phyloP scores from a whole-genome alignment of 305 asterid species.

The Solanum hybrid region DNA sequence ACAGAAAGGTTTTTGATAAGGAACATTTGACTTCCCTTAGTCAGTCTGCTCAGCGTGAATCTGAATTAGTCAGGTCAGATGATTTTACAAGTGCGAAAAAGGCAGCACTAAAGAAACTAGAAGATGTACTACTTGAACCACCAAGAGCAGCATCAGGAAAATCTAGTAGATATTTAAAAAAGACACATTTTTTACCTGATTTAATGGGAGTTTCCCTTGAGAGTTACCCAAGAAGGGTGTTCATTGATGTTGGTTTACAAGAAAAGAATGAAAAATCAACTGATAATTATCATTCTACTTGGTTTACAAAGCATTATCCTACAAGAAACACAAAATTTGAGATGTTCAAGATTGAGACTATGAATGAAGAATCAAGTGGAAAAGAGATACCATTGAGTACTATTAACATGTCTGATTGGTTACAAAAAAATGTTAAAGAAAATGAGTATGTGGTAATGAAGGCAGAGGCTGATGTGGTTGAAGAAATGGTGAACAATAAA shows the following conservation, averaged over 20 bases:
- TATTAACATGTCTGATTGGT: constrained; percentile 32
- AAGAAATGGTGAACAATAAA: constrained; percentile 40
- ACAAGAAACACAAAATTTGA: constrained; percentile 30
- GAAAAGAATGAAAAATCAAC: background rate
- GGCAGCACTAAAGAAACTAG: constrained; percentile 22
- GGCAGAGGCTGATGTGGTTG: constrained; percentile 55
- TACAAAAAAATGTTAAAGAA: constrained; percentile 24
- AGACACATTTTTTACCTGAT: constrained; percentile 23
- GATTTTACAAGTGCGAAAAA: constrained; percentile 3
- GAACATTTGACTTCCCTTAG: background rate
- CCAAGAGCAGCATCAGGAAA: constrained; percentile 30
- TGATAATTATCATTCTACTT: background rate
- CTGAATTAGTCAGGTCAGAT: background rate
- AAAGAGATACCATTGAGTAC: background rate
- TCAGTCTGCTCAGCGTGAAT: background rate
- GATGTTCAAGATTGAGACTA: constrained; percentile 19
- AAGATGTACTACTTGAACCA: constrained; percentile 30
- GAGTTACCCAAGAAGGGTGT: constrained; percentile 22
- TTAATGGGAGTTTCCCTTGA: constrained; percentile 19
- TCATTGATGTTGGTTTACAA: constrained; percentile 14
- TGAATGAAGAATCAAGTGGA: background rate
- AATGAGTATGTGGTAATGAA: constrained; percentile 66
- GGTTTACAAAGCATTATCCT: constrained; percentile 39
- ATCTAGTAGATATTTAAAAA: constrained; percentile 16
- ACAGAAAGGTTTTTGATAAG: background rate